These are phyloP conservation scores for Climacium dendroides DNA, from an alignment of 225 moss, liverwort and hornwort genomes.

Conservation along the genomic window DNA sequence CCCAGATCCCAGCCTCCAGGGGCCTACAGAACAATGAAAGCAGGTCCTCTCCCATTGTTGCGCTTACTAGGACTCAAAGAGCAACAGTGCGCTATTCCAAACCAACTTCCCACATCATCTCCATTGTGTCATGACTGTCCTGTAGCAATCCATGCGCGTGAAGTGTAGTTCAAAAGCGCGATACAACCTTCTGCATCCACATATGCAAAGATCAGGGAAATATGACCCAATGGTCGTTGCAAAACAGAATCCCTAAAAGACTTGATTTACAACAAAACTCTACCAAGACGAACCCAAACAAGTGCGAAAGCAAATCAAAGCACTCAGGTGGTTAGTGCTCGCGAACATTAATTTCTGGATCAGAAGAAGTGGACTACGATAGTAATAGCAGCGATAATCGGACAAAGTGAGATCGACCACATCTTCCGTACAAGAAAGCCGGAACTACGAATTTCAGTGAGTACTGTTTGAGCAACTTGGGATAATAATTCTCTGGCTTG, in stretches of 20 bases:
- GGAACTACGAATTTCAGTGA: neutral
- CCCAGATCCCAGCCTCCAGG: slow-evolving; percentile 36
- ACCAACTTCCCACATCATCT: neutral
- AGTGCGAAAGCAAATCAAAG: neutral
- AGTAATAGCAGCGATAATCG: neutral
- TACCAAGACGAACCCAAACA: neutral
- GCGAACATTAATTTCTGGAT: neutral
- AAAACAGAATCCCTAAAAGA: neutral
- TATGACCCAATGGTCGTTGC: neutral
- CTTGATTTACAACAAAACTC: neutral
- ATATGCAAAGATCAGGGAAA: neutral
- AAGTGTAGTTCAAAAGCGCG: neutral
- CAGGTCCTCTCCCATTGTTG: slow-evolving; percentile 20
- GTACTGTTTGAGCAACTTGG: neutral
- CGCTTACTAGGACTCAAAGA: neutral
- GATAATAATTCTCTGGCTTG: neutral
- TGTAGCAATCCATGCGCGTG: neutral
- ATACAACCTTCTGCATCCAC: neutral
- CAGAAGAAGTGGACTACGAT: neutral
- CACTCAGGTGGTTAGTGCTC: neutral
- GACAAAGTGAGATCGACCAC: neutral
- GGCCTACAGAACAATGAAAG: slow-evolving; percentile 37
- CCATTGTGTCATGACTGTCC: neutral
- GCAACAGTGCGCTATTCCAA: neutral
- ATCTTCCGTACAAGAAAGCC: neutral